A percentile compares a stretch with the other conserved stretches of the same genome.
These are phyloP conservation scores for Plasmodium yoelii DNA, from an alignment of 169 alveolate genomes.

Conservation along the genomic window DNA sequence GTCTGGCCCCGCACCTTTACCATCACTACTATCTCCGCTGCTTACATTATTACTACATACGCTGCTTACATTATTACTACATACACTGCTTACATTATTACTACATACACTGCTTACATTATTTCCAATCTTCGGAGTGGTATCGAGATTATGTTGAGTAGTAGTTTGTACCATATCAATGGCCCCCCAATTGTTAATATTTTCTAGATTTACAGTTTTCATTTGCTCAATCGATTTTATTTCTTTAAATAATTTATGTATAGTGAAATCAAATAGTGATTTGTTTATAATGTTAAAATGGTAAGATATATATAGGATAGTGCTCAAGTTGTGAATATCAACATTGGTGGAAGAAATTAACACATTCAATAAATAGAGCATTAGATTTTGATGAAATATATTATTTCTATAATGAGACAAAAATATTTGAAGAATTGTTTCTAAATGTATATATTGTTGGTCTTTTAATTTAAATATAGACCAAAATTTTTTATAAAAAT, in stretches of 20 bases:
- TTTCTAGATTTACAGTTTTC: too few species aligned
- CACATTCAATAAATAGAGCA: constrained; percentile 10
- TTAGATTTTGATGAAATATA: constrained; percentile 16
- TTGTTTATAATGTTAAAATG: constrained; percentile 40
- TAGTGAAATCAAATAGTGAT: constrained; percentile 5
- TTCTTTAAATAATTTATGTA: constrained; percentile 13
- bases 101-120: too few species aligned
- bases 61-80: too few species aligned
- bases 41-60: too few species aligned
- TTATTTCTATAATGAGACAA: constrained; percentile 54
- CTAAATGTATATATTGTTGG: constrained; percentile 13
- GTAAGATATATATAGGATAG: constrained; percentile 28
- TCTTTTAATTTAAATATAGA: constrained; percentile 8
- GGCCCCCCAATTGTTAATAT: too few species aligned
- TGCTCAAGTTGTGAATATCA: constrained; percentile 12
- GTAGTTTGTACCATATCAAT: too few species aligned
- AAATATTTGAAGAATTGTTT: constrained; percentile 48
- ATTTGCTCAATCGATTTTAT: not conserved
- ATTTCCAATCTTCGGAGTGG: too few species aligned
- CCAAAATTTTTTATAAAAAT: constrained; percentile 45
- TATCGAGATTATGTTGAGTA: too few species aligned
- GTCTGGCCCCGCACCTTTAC: too few species aligned
- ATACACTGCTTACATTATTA: too few species aligned
- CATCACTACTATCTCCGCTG: too few species aligned
- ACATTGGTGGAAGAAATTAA: not conserved